phyloP scores from a whole-genome alignment of 1,284 basidiomycete genomes.

The Apiotrichum veenhuisii region DNA sequence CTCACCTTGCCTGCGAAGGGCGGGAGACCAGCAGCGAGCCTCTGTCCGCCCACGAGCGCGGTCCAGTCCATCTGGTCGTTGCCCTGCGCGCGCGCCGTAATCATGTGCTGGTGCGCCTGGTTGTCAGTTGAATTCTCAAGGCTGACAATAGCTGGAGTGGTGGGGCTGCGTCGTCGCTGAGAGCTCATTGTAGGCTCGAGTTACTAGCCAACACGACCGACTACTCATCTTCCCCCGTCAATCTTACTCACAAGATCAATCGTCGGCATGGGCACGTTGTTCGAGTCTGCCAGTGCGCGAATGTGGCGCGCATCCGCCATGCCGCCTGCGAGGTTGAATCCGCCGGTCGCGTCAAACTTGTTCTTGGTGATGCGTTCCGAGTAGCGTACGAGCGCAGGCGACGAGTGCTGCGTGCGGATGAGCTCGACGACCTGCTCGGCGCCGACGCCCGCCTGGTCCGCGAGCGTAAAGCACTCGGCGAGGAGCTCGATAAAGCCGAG shows the following conservation, averaged over 20 bases:
- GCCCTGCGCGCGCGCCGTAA: constrained; percentile 65
- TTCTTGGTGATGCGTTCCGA: constrained; percentile 48
- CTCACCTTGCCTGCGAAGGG: constrained; percentile 47
- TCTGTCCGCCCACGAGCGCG: constrained; percentile 47
- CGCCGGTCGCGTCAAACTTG: constrained; percentile 68
- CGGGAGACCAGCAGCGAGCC: constrained; percentile 47
- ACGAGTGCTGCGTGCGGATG: constrained; percentile 55
- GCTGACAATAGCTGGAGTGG: too few species aligned
- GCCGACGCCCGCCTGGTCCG: constrained; percentile 77
- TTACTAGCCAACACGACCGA: background rate
- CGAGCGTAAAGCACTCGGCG: constrained; percentile 74
- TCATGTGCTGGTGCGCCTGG: constrained; percentile 63
- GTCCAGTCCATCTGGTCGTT: constrained; percentile 50
- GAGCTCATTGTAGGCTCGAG: too few species aligned
- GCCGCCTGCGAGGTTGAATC: constrained; percentile 86
- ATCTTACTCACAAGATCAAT: constrained; percentile 62
- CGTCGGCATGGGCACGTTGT: constrained; percentile 74
- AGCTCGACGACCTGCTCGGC: constrained; percentile 56
- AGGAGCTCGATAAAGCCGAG: constrained; percentile 65
- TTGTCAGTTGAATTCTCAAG: background rate
- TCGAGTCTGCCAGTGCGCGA: constrained; percentile 53
- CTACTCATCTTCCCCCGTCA: background rate
- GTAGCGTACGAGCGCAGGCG: constrained; percentile 29
- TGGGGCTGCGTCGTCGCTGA: too few species aligned
- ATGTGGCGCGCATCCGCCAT: constrained; percentile 69